A percentile compares a stretch with the other conserved stretches of the same genome.
Evolutionary conservation across 768 basidiomycete species (phyloP).

Genomic region (Antrodiella citrinella): DNA sequence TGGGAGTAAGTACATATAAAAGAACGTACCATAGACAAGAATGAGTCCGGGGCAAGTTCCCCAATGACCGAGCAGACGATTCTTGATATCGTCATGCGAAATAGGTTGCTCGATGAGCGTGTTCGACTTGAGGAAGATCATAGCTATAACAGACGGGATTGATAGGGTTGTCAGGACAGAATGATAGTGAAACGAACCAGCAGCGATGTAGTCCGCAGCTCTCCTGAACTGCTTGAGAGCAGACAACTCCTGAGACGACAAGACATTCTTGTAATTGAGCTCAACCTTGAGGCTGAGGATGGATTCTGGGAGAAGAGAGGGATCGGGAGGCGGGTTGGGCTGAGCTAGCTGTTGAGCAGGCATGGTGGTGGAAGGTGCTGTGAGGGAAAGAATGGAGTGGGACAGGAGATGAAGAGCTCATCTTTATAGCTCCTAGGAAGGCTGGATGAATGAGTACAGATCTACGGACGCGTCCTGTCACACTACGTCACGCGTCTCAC

Average conservation of each 20-base stretch:
- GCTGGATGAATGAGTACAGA: too few species aligned
- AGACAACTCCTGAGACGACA: conserved; percentile 42
- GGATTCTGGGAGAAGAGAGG: conserved; percentile 56
- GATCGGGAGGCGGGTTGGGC: conserved; percentile 63
- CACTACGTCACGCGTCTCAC: too few species aligned
- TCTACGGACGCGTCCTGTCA: too few species aligned
- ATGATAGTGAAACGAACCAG: conserved; percentile 34
- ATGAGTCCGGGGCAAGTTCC: conserved; percentile 75
- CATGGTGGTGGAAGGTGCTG: conserved; percentile 30
- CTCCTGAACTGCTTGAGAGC: conserved; percentile 46
- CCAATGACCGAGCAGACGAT: conserved; percentile 77
- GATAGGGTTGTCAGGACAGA: background rate
- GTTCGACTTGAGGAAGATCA: conserved; percentile 79
- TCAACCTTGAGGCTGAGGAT: conserved; percentile 42
- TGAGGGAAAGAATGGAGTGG: too few species aligned
- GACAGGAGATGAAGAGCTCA: too few species aligned
- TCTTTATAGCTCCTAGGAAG: too few species aligned
- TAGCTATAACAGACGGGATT: conserved; percentile 34
- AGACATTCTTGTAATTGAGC: conserved; percentile 37
- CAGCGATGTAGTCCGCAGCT: conserved; percentile 64
- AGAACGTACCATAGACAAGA: conserved; percentile 40
- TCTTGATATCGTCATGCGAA: conserved; percentile 66
- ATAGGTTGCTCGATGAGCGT: conserved; percentile 55
- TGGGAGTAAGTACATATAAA: background rate
- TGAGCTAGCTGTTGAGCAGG: conserved; percentile 49